phyloP scores from a whole-genome alignment of 768 basidiomycete species.

The Sarcomyxa edulis region DNA sequence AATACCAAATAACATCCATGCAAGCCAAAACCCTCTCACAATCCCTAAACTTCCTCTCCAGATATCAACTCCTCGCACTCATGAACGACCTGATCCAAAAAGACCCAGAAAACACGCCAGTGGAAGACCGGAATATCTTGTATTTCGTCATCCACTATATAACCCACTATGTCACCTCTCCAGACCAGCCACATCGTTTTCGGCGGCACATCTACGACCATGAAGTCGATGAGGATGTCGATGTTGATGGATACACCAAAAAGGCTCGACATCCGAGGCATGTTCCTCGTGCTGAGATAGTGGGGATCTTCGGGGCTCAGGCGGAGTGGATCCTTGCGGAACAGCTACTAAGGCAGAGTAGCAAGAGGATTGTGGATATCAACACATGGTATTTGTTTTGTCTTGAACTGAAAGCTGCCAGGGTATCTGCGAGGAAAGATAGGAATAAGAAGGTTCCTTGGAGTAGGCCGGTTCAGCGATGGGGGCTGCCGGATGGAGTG shows the following conservation, averaged over 20 bases:
- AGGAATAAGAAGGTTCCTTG: not conserved
- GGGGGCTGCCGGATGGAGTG: constrained; percentile 27
- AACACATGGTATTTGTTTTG: constrained; percentile 45
- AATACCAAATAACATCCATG: constrained; percentile 41
- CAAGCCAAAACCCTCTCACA: constrained; percentile 33
- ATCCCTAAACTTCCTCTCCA: constrained; percentile 46
- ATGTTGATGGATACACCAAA: constrained; percentile 19
- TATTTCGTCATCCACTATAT: constrained; percentile 46
- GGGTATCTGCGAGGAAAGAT: constrained; percentile 23
- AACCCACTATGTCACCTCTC: constrained; percentile 8
- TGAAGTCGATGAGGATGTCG: constrained; percentile 20
- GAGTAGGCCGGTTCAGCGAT: constrained; percentile 9
- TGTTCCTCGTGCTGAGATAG: constrained; percentile 47
- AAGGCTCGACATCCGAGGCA: constrained; percentile 38
- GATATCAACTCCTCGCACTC: constrained; percentile 41
- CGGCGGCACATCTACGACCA: constrained; percentile 31
- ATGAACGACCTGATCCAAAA: constrained; percentile 38
- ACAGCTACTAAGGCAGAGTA: constrained; percentile 25
- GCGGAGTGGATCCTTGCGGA: constrained; percentile 56
- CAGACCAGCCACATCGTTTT: constrained; percentile 18
- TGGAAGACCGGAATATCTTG: constrained; percentile 37
- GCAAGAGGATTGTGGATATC: constrained; percentile 32
- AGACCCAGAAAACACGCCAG: constrained; percentile 24
- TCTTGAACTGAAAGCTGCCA: constrained; percentile 19
- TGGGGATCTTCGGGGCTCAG: constrained; percentile 46